Conservation (phyloP, 2,329 filamentous ascomycete species). For the Verticillium isaacii region DNA sequence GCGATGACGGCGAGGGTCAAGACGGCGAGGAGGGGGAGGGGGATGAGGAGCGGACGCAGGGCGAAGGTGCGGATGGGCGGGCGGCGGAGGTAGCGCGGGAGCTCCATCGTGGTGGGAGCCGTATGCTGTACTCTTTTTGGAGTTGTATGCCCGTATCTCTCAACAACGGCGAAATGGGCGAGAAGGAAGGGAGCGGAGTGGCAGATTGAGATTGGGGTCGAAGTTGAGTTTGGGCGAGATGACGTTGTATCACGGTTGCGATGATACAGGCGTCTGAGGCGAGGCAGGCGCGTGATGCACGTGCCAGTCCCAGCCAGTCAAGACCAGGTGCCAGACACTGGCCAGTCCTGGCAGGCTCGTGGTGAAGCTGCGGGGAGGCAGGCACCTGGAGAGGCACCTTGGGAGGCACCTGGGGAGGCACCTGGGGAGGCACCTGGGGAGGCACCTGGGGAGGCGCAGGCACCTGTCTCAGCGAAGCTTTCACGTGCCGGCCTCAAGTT, state of each 20-base stretch:
- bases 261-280: not conserved
- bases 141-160: not conserved
- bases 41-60: constrained; percentile 45
- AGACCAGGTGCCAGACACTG: not conserved
- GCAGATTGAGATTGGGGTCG: not conserved
- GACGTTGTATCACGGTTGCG: not conserved
- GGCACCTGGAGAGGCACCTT: too few relatives aligned
- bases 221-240: not conserved
- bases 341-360: not conserved
- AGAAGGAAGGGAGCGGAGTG: not conserved
- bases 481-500: too few relatives aligned
- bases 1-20: constrained; percentile 37
- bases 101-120: not conserved
- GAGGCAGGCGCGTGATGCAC: not conserved
- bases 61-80: constrained; percentile 47
- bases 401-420: too few relatives aligned
- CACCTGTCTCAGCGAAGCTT: too few relatives aligned
- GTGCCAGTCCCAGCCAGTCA: not conserved
- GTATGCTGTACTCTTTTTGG: not conserved
- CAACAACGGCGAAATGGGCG: not conserved
- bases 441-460: too few relatives aligned
- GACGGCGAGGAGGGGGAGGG: constrained; percentile 41
- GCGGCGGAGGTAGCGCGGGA: not conserved
- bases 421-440: too few relatives aligned
- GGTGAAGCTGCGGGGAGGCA: not conserved